Evolutionary conservation across 2,329 filamentous ascomycete species (phyloP).

Genomic region (Cordyceps farinosa): DNA sequence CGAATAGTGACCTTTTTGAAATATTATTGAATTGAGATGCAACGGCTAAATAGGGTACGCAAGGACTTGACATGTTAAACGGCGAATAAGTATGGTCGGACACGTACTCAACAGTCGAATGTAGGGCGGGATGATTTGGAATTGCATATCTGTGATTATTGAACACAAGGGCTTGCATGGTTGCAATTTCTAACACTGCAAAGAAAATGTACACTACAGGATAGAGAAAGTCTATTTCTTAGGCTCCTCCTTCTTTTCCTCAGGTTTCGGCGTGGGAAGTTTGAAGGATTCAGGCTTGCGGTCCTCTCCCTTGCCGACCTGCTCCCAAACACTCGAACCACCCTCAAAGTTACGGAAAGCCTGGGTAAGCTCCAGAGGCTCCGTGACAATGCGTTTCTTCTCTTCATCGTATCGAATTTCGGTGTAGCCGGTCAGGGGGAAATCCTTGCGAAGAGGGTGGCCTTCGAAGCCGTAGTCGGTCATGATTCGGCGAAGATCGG

Average conservation of each 20-base stretch:
- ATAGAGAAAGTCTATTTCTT: constrained; percentile 68
- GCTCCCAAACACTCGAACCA: constrained; percentile 69
- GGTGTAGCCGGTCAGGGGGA: constrained; percentile 95
- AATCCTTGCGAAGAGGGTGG: constrained; percentile 95
- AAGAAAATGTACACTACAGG: constrained; percentile 32
- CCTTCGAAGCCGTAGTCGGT: constrained; percentile 99
- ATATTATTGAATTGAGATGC: constrained; percentile 11
- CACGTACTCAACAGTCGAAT: not conserved
- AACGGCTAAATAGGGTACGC: not conserved
- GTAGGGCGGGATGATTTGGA: not conserved
- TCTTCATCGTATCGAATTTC: constrained; percentile 98
- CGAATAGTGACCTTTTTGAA: constrained; percentile 6
- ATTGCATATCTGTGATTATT: not conserved
- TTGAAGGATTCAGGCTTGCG: constrained; percentile 86
- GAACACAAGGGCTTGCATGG: not conserved
- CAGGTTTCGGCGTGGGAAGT: constrained; percentile 90
- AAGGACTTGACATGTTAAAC: not conserved
- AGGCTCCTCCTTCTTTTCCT: constrained; percentile 83
- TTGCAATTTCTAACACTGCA: constrained; percentile 19
- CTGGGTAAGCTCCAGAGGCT: constrained; percentile 95
- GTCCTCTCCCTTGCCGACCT: constrained; percentile 65
- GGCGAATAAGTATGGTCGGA: too few species aligned
- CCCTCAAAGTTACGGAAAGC: constrained; percentile 98
- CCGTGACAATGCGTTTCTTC: constrained; percentile 98
- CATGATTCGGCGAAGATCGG: constrained; percentile 95